Evolutionary conservation across 2,329 filamentous ascomycete genomes (phyloP), one percentile per base, ranked within the genome.

Genomic region (Trichoderma sp.): DNA sequence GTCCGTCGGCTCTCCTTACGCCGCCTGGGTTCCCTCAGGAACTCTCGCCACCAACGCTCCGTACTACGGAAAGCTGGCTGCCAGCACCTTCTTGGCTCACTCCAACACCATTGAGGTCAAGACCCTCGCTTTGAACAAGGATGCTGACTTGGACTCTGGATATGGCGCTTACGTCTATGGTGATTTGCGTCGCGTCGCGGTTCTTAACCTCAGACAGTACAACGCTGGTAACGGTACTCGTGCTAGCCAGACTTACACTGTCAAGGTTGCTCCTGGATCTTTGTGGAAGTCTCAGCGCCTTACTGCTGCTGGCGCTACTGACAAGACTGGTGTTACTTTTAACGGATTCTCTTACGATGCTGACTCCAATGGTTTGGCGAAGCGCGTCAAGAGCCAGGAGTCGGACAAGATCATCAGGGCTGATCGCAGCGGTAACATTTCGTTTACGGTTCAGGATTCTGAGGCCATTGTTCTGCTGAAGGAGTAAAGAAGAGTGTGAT

Each of bases 41-140:
- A 62, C 65, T 24, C 73, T 65, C 29, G 63, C 60, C 33, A 80
- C 79, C 12, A 77, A 79, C 16, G 64, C 79, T 31, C 76, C 79
- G 1, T 80, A 78, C 72, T 79, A 80, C 64, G 78, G 78, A 12
- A 78, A 79, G 75, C 74, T 80, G 16, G 79, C 79, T 4, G 78
- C 78, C 3, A 75, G 72, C 56, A 77, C 76, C 1, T 79, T 80
- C 71, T 74, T 80, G 21, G 76, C 76, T 33, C 68, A 77, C 62
- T 76, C 78, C 0, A 27, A 71, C 21, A 68, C 50, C 6, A 56
- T 79, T 24, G 50, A 76, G 3, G 76, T 79, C 9, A 50, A 75
- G 72, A 68, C 65, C 0, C 38, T 79, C 45, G 35, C 45, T 11
- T 29, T 78, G 11, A 72, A 76, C 53, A 74, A 62, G 63, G 73